Base-by-base conservation (phyloP, 805 yeast species). In the Sugiyamaella americana region DNA sequence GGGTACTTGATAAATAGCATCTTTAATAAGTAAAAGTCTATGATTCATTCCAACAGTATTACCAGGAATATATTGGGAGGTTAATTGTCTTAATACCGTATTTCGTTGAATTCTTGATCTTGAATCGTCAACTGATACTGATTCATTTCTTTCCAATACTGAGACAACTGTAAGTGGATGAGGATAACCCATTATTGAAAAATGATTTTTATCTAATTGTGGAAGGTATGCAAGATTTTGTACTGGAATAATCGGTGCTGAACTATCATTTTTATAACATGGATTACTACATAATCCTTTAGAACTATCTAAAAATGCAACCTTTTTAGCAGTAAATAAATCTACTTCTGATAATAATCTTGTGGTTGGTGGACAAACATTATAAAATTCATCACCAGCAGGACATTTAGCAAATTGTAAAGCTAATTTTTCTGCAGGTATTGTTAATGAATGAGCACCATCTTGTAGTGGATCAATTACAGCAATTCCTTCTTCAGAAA, bases 291-390 rank as follows among this genome's bases (percentile, higher is more conserved):
- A 51, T 13, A 53, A 35, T 23, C 42, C 40, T 11, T 22, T 17
- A 22, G 40, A 24, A 13, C 19, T 22, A 4, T 26, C 47, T 6
- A 26, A 23, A 30, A 23, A 16, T 13, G 34, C 16, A n/a, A n/a
- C 29, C 29, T 41, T 37, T 29, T 43, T 35, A 17, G 34, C 42
- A 11, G n/a, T 11, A 20, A 34, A 40, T 21, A 35, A 13, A 6
- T 35, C 20, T 5, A 21, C 37, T 35, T 35, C 37, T 5, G 17
- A 41, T 20, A 46, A 16, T 13, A 23, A 36, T 5, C 13, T 18
- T 5, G 35, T 40, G 10, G 51, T 52, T 1, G 64, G 62, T 11
- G 64, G 63, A 43, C 64, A 60, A 10, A 41, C 30, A 6, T 37
- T 40, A 8, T 44, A 51, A 13, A 44, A 35, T 6, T 34, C 45